Evolutionary conservation across 768 basidiomycete genomes (phyloP).

Genomic region (Amanita rubescens): DNA sequence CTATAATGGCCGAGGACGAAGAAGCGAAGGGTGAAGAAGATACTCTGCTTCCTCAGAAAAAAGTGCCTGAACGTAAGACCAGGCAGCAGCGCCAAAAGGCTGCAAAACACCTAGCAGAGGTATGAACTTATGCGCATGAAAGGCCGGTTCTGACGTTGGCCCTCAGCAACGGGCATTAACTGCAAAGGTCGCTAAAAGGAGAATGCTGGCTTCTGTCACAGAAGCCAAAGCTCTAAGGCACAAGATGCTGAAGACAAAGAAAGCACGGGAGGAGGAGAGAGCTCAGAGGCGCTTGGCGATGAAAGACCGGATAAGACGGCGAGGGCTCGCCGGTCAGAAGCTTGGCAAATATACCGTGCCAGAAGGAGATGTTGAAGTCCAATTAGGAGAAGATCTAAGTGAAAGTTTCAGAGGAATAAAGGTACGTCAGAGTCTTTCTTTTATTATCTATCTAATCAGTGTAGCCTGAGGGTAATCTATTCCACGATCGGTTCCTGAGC

Average conservation of each 20-base stretch:
- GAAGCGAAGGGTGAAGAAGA: constrained; percentile 22
- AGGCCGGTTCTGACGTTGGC: background rate
- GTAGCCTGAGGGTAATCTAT: constrained; percentile 90
- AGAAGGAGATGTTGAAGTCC: constrained; percentile 67
- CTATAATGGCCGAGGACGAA: constrained; percentile 32
- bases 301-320: constrained; percentile 42
- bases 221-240: constrained; percentile 46
- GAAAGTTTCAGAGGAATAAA: constrained; percentile 81
- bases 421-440: constrained; percentile 33
- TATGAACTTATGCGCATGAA: constrained; percentile 20
- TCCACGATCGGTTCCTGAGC: constrained; percentile 82
- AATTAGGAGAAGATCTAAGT: constrained; percentile 83
- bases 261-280: constrained; percentile 35
- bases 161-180: constrained; percentile 57
- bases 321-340: constrained; percentile 65
- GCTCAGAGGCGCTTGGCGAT: constrained; percentile 34
- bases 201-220: constrained; percentile 51
- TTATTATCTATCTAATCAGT: background rate
- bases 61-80: constrained; percentile 35
- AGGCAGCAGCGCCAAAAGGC: constrained; percentile 59
- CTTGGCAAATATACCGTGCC: constrained; percentile 78
- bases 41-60: constrained; percentile 23
- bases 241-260: constrained; percentile 26
- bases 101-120: constrained; percentile 56
- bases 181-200: constrained; percentile 52